phyloP scores from a whole-genome alignment of 192 early-diverging fungal species.

The Coemansia sp. region DNA sequence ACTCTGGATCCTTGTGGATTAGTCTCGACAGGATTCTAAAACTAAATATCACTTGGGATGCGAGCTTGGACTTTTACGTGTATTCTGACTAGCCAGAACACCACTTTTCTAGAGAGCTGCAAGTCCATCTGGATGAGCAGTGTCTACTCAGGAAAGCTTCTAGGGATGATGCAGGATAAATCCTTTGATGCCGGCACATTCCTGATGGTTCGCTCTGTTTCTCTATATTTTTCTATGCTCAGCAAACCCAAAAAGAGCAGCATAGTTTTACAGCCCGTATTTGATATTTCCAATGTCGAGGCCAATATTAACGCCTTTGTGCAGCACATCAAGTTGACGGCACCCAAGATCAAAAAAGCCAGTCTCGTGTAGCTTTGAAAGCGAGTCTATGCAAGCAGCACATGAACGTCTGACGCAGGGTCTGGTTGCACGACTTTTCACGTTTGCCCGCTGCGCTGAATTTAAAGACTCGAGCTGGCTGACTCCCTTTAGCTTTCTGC shows the following conservation, averaged over 20 bases:
- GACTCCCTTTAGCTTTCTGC: background rate
- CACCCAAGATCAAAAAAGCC: background rate
- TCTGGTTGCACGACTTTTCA: background rate
- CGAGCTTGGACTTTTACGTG: background rate
- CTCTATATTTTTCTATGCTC: background rate
- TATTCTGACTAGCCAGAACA: background rate
- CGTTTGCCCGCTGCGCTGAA: background rate
- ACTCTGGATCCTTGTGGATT: background rate
- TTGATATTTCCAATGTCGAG: background rate
- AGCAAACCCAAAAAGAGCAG: background rate
- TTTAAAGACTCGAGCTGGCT: background rate
- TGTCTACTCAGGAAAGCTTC: background rate
- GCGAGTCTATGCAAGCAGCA: background rate
- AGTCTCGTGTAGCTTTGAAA: background rate
- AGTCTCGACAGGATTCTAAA: background rate
- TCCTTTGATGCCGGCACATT: background rate
- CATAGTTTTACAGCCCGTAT: background rate
- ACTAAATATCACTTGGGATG: background rate
- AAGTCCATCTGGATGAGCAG: background rate
- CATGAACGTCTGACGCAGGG: background rate
- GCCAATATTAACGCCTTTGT: background rate
- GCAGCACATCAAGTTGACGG: background rate
- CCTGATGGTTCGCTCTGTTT: background rate
- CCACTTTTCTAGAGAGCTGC: background rate
- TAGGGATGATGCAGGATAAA: background rate